Evolutionary conservation across 202 grass and related monocot species (phyloP), one percentile per base, ranked within the genome.

Genomic region (Cymbopogon flexuosus): DNA sequence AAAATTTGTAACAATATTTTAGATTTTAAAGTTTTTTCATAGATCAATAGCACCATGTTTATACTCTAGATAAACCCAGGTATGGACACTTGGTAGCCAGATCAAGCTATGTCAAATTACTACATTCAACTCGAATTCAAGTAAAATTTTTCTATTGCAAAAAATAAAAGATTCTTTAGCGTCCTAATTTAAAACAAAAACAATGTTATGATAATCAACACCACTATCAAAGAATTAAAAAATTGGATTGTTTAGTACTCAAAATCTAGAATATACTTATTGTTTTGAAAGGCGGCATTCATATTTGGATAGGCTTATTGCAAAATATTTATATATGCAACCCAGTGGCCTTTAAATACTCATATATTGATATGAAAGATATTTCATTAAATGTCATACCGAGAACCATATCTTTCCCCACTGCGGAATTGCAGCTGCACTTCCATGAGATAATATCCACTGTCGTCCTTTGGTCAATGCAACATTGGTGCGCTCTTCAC

Each of bases 371-470:
- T 29, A 39, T 39, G 36, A 39, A 39, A 39, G 7, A 39, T 8
- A 39, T 8, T 39, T 39, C 6, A 39, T 8, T 39, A 39, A 39
- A 39, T 39, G 36, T 39, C 36, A 79, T 86, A 86, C 83, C 76
- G 88, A 79, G 24, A 90, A 59, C 84, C 84, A 90, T 80, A 90
- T 83, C 69, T 90, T 89, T 7, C 84, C 88, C 88, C 88, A 90
- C 0, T 84, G 83, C 37, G 84, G 79, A 36, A 87, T 79, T 39
- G 83, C 73, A 62, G 61, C 3, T n/a, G 88, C 88, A 63, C 74
- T 66, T 22, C 84, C 88, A 42, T 31, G 67, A 1, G 30, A 61
- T 15, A 79, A n/a, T 10, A 90, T 83, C 88, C 88, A 90, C 29
- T 46, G 14, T 10, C 36, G 52, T 41, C 58, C 64, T 70, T 85